Evolutionary conservation across 2,329 filamentous ascomycete species (phyloP).

Genomic region (Nakataea oryzae): DNA sequence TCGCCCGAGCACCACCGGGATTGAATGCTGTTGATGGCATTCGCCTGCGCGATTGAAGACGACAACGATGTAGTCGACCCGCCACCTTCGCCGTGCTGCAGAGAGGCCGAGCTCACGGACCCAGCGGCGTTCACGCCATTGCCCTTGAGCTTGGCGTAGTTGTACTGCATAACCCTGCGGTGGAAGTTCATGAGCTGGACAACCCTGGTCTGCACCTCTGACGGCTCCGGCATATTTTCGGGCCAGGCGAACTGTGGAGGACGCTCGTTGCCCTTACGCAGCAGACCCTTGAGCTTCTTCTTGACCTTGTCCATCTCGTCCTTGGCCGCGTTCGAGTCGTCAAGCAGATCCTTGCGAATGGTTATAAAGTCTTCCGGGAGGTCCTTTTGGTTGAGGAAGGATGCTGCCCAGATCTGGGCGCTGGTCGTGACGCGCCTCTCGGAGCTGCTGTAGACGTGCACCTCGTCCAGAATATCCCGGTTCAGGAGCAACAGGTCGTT

Average conservation of each 20-base stretch:
- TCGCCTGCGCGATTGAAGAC: conserved; percentile 37
- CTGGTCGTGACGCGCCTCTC: conserved; percentile 91
- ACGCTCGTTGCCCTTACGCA: conserved; percentile 86
- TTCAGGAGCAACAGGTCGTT: conserved; percentile 93
- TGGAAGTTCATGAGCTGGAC: conserved; percentile 98
- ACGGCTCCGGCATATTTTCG: conserved; percentile 85
- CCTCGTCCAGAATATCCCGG: conserved; percentile 80
- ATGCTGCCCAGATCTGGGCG: conserved; percentile 88
- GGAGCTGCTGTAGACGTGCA: conserved; percentile 90
- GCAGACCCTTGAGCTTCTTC: conserved; percentile 91
- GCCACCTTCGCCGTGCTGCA: neutral
- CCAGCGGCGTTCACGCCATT: neutral
- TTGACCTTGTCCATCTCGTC: conserved; percentile 99
- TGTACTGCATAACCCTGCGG: conserved; percentile 86
- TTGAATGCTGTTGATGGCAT: conserved; percentile 63
- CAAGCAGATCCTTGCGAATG: conserved; percentile 85
- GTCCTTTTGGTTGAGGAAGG: conserved; percentile 81
- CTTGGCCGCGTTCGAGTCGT: conserved; percentile 97
- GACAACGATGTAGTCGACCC: conserved; percentile 1
- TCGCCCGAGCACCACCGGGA: conserved; percentile 93
- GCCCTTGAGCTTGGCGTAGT: conserved; percentile 69
- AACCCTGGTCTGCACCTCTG: conserved; percentile 81
- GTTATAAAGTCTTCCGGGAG: conserved; percentile 77
- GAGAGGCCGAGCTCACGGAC: neutral
- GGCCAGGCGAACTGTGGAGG: conserved; percentile 98